phyloP scores from a whole-genome alignment of 1,284 basidiomycete species.

The Fomitopsis palustris region DNA sequence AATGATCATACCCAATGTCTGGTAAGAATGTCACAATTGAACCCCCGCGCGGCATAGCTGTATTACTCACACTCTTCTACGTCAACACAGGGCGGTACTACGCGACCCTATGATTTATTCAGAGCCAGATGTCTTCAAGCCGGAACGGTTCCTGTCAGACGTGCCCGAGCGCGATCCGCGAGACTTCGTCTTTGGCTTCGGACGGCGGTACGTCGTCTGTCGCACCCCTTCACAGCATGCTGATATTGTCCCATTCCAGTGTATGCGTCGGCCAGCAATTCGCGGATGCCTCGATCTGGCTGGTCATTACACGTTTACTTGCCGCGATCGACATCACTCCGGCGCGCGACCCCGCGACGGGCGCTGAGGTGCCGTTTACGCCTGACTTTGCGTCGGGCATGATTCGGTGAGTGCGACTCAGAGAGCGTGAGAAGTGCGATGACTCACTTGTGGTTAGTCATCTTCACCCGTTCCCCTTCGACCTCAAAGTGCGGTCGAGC shows the following conservation, averaged over 20 bases:
- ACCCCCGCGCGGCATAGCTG: neutral
- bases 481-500: too few relatives aligned
- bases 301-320: neutral
- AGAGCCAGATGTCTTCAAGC: constrained; percentile 9
- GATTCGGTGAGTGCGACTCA: neutral
- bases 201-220: constrained; percentile 34
- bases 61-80: neutral
- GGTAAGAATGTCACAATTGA: constrained; percentile 23
- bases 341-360: constrained; percentile 1
- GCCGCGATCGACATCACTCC: neutral
- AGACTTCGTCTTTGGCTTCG: constrained; percentile 17
- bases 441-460: neutral
- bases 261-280: neutral
- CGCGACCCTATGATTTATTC: constrained; percentile 14
- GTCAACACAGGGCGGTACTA: constrained; percentile 17
- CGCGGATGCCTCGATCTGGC: neutral
- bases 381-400: too few relatives aligned
- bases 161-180: constrained; percentile 16
- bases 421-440: neutral
- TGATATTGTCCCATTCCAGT: neutral
- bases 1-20: constrained; percentile 45
- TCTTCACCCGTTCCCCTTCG: too few relatives aligned
- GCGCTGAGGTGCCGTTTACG: too few relatives aligned
- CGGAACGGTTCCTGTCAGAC: constrained; percentile 10
- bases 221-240: neutral